A percentile compares a stretch with the other conserved stretches of the same genome.
Conservation (phyloP, 1,284 basidiomycete species). For the Rhodotorula sp. region DNA sequence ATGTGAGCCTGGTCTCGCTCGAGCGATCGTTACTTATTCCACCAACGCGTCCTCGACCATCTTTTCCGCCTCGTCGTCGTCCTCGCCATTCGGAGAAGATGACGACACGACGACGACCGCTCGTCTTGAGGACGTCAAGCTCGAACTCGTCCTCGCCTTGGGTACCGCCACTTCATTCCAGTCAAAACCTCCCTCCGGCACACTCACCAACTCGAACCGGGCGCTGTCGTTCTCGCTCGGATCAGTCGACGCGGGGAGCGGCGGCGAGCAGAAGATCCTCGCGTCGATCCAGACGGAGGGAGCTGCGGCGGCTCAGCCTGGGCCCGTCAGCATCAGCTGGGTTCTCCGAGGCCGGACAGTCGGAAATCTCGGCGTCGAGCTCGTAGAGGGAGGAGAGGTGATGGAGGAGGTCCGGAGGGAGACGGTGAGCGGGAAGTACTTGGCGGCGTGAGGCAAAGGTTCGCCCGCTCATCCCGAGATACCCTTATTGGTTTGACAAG, state of each 20-base stretch:
- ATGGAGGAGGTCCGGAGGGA: conserved; percentile 45
- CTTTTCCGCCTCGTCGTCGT: background rate
- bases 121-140: background rate
- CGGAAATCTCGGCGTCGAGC: conserved; percentile 50
- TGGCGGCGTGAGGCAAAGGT: conserved; percentile 41
- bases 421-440: conserved; percentile 50
- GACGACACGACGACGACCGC: conserved; percentile 9
- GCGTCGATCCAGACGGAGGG: conserved; percentile 51
- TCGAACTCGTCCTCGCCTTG: background rate
- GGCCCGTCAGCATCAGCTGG: conserved; percentile 51
- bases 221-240: conserved; percentile 53
- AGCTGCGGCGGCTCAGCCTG: conserved; percentile 43
- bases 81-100: conserved; percentile 37
- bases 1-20: conserved; percentile 54
- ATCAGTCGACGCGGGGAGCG: conserved; percentile 38
- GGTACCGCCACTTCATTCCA: conserved; percentile 48
- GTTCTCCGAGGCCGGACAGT: conserved; percentile 49
- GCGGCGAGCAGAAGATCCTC: conserved; percentile 52
- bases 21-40: conserved; percentile 55
- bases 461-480: background rate
- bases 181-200: conserved; percentile 55
- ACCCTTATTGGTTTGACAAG: background rate
- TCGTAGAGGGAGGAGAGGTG: conserved; percentile 45
- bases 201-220: conserved; percentile 40
- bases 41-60: conserved; percentile 38